phyloP scores from a whole-genome alignment of 768 basidiomycete species.

The Scleroderma citrinum region DNA sequence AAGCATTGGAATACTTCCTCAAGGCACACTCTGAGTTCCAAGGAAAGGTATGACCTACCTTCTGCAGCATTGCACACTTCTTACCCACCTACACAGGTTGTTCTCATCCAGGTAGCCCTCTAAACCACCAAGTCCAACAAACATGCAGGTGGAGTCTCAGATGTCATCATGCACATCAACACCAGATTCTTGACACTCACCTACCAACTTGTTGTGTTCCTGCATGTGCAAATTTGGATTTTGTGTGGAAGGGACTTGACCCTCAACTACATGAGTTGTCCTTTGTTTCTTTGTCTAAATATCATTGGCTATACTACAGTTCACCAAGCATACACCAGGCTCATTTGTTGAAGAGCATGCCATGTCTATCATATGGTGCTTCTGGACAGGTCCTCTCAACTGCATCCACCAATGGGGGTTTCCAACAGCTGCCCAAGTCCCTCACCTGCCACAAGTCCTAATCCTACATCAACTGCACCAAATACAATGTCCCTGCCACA shows the following conservation, averaged over 20 bases:
- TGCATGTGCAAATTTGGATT: conserved; percentile 78
- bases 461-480: not conserved
- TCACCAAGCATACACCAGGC: conserved; percentile 83
- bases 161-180: conserved; percentile 72
- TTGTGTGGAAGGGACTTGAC: conserved; percentile 78
- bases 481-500: conserved; percentile 18
- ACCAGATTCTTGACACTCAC: conserved; percentile 78
- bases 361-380: conserved; percentile 80
- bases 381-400: conserved; percentile 51
- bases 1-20: conserved; percentile 78
- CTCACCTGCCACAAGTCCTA: conserved; percentile 4
- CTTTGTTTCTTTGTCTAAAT: not conserved
- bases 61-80: not conserved
- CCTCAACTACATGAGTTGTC: conserved; percentile 63
- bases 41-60: conserved; percentile 45
- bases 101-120: conserved; percentile 83
- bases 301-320: conserved; percentile 38
- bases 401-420: not conserved
- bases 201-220: conserved; percentile 82
- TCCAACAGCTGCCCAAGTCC: conserved; percentile 13
- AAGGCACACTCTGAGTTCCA: conserved; percentile 73
- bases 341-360: conserved; percentile 81
- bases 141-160: conserved; percentile 64
- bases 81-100: conserved; percentile 40
- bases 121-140: conserved; percentile 78